Base-by-base conservation (phyloP, 2,329 filamentous ascomycete genomes). In the Colletotrichum sp. region DNA sequence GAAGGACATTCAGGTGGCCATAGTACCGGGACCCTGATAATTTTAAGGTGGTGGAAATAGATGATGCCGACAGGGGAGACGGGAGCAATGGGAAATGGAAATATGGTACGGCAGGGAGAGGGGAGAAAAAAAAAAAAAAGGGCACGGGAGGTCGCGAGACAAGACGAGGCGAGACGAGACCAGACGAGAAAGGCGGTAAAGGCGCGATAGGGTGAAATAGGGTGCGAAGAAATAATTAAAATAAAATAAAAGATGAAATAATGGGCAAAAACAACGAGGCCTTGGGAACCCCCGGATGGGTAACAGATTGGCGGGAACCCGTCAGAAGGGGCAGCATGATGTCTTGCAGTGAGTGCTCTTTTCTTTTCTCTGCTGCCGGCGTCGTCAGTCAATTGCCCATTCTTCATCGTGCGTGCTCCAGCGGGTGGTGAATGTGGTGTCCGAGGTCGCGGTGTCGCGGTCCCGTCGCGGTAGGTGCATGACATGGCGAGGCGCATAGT, bases 1-100 rank as follows among this genome's bases (percentile, higher is more conserved):
- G 69, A 73, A 76, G 57, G 69, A 73, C 57, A 76, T 76, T 76
- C 73, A 76, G 73, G 73, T 76, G 69, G 73, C 73, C 70, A 73
- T 69, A 69, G 73, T 76, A 68, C 61, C 64, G 64, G 73, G 73
- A 73, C 73, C 73, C 73, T 76, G 73, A 76, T 76, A 73, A 76
- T 76, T 59, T 76, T 44, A 73, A 64, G 69, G 39, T 63, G 73
- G 69, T 72, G 69, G 69, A 76, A 76, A 69, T 76, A 72, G 63
- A 76, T 73, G 73, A 68, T 68, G 69, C n/a, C 11, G 63, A 64
- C 69, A 72, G 69, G 73, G 73, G 63, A 49, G 6, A 32, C 19
- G 44, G 44, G 57, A 69, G 69, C 32, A 39, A 27, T 69, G 63
- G 66, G 63, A 67, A 76, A 72, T 55, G 64, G 69, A 64, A 69